phyloP scores from a whole-genome alignment of 2,329 filamentous ascomycete species.

The Coniochaeta ligniaria region DNA sequence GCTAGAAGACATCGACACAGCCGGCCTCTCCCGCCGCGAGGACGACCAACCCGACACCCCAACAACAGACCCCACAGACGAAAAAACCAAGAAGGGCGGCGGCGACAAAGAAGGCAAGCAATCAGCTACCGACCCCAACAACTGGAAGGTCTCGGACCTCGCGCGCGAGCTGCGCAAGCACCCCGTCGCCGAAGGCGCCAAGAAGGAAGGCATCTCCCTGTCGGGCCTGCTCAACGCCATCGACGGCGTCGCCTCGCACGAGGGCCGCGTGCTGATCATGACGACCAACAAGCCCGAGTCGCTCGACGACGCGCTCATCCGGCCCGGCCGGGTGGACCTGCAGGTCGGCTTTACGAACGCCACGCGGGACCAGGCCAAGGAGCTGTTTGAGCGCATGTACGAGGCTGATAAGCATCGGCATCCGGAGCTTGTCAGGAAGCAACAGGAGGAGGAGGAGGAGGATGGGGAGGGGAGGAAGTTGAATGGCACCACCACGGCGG shows the following conservation, averaged over 20 bases:
- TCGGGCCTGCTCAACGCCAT: constrained; percentile 78
- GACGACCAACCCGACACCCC: constrained; percentile 10
- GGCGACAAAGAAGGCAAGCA: constrained; percentile 25
- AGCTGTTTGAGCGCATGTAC: constrained; percentile 58
- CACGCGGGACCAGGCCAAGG: constrained; percentile 42
- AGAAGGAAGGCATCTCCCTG: constrained; percentile 55
- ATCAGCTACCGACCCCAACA: constrained; percentile 3
- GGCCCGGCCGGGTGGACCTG: constrained; percentile 66
- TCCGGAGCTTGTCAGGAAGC: constrained; percentile 4
- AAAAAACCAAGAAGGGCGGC: constrained; percentile 11
- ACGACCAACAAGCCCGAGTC: constrained; percentile 71
- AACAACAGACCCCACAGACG: constrained; percentile 5
- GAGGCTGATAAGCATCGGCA: constrained; percentile 29
- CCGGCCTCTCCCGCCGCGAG: constrained; percentile 41
- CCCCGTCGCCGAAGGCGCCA: constrained; percentile 21
- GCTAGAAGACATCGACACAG: constrained; percentile 63
- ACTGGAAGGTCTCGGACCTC: constrained; percentile 28
- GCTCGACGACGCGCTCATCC: constrained; percentile 66
- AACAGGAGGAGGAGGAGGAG: background rate
- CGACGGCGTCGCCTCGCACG: constrained; percentile 72
- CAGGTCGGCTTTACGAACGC: constrained; percentile 52
- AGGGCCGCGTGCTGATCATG: constrained; percentile 75
- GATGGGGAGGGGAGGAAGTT: background rate
- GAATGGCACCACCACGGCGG: background rate
- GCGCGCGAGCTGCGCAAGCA: constrained; percentile 36